A percentile compares a stretch with the other conserved stretches of the same genome.
phyloP scores from a whole-genome alignment of 1,284 basidiomycete genomes.

The Pseudozyma tsukubaensis region DNA sequence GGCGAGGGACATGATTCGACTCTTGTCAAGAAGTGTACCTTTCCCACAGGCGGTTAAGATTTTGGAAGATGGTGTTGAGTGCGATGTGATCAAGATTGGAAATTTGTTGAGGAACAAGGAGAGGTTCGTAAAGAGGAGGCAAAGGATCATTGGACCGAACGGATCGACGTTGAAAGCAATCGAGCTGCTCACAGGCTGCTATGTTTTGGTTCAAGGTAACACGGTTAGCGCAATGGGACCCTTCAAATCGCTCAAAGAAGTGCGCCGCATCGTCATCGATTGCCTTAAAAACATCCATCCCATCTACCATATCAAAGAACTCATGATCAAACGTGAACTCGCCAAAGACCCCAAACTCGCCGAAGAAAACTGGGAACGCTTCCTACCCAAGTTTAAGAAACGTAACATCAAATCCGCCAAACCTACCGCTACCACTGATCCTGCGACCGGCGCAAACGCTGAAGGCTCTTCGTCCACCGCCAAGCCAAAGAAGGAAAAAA shows the following conservation, averaged over 20 bases:
- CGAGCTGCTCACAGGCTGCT: slow-evolving; percentile 94
- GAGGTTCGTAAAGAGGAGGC: slow-evolving; percentile 92
- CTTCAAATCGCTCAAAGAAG: slow-evolving; percentile 94
- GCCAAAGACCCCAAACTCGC: slow-evolving; percentile 98
- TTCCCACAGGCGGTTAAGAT: slow-evolving; percentile 86
- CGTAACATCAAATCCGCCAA: slow-evolving; percentile 75
- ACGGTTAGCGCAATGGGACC: slow-evolving; percentile 98
- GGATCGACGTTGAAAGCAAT: slow-evolving; percentile 99
- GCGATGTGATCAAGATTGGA: slow-evolving; percentile 98
- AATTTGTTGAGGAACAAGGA: slow-evolving; percentile 95
- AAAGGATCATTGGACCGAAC: slow-evolving; percentile 95
- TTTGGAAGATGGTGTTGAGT: slow-evolving; percentile 87
- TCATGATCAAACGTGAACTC: slow-evolving; percentile 98
- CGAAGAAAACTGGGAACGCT: slow-evolving; percentile 94
- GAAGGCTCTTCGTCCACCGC: slow-evolving; percentile 69
- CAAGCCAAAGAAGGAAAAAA: slow-evolving; percentile 64
- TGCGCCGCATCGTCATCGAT: slow-evolving; percentile 91
- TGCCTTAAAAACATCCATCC: slow-evolving; percentile 99
- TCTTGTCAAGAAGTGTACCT: slow-evolving; percentile 90
- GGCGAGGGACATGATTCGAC: slow-evolving; percentile 93
- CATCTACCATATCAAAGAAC: slow-evolving; percentile 98
- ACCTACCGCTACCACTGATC: background rate
- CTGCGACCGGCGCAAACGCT: slow-evolving; percentile 2
- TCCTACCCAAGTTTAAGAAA: slow-evolving; percentile 95
- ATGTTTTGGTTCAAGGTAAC: slow-evolving; percentile 96